phyloP scores from a whole-genome alignment of 2,329 filamentous ascomycete genomes.

The Diaporthe sp. region DNA sequence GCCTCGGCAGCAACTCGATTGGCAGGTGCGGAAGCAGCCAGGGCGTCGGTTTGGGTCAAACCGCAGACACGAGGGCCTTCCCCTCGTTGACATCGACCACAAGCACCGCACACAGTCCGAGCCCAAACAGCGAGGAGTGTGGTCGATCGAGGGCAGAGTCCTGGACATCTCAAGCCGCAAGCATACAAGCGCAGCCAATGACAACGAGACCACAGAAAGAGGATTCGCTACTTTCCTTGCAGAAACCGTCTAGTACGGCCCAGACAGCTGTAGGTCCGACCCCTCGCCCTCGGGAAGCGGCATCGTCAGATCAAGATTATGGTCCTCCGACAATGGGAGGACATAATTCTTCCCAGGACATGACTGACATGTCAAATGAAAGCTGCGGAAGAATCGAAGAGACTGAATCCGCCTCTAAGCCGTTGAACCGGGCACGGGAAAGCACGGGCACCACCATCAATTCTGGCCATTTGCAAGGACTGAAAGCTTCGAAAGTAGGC shows the following conservation, averaged over 20 bases:
- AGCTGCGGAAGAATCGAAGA: background rate
- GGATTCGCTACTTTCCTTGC: background rate
- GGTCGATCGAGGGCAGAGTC: background rate
- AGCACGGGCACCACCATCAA: too few relatives aligned
- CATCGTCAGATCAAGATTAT: background rate
- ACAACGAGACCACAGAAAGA: background rate
- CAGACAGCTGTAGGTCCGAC: background rate
- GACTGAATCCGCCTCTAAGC: too few relatives aligned
- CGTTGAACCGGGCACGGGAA: background rate
- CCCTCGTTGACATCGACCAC: background rate
- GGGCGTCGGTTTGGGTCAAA: background rate
- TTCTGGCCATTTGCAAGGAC: background rate
- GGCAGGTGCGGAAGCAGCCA: background rate
- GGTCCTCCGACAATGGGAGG: too few relatives aligned
- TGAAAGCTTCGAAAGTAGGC: background rate
- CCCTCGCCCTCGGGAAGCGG: too few relatives aligned
- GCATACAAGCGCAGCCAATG: background rate
- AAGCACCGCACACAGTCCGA: background rate
- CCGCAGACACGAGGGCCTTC: background rate
- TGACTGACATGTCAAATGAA: too few relatives aligned
- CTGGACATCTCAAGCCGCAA: background rate
- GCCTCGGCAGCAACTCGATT: background rate
- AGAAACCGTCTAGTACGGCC: background rate
- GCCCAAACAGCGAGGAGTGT: background rate
- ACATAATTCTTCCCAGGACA: too few relatives aligned